Conservation (phyloP, 176 grass and related monocot genomes). For the Triticum urartu region DNA sequence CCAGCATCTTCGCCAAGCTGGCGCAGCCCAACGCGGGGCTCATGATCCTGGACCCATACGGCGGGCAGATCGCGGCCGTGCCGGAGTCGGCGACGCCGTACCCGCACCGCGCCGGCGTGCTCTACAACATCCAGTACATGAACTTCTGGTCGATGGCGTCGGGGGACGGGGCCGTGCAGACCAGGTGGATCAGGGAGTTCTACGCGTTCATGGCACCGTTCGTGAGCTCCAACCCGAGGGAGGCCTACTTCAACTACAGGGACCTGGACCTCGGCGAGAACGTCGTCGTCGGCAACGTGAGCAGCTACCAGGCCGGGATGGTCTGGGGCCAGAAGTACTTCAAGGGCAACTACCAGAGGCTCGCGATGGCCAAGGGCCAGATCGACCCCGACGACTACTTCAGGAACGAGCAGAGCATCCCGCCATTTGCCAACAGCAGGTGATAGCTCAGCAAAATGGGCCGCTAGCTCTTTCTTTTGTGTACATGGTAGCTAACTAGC, state of each 20-base stretch:
- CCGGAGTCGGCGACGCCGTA: neutral
- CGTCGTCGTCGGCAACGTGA: neutral
- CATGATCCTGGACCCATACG: neutral
- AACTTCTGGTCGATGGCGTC: neutral
- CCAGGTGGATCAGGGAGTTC: neutral
- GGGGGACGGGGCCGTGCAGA: neutral
- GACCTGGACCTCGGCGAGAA: neutral
- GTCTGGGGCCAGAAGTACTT: neutral
- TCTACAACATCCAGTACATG: conserved; percentile 9
- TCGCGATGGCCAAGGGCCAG: neutral
- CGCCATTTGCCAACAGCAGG: conserved; percentile 12
- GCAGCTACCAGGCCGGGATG: neutral
- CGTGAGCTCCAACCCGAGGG: neutral
- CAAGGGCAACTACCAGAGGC: neutral
- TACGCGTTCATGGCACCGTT: neutral
- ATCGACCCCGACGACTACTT: conserved; percentile 43
- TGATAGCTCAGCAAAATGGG: neutral
- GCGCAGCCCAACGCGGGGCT: neutral
- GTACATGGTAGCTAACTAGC: no score
- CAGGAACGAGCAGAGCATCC: conserved; percentile 65
- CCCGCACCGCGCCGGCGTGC: neutral
- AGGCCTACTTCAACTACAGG: neutral
- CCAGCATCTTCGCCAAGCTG: neutral
- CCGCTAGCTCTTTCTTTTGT: no score
- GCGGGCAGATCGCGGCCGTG: neutral